A percentile compares a stretch with the other conserved stretches of the same genome.
Conservation (phyloP, 768 basidiomycete genomes). For the Serpula lacrymans region DNA sequence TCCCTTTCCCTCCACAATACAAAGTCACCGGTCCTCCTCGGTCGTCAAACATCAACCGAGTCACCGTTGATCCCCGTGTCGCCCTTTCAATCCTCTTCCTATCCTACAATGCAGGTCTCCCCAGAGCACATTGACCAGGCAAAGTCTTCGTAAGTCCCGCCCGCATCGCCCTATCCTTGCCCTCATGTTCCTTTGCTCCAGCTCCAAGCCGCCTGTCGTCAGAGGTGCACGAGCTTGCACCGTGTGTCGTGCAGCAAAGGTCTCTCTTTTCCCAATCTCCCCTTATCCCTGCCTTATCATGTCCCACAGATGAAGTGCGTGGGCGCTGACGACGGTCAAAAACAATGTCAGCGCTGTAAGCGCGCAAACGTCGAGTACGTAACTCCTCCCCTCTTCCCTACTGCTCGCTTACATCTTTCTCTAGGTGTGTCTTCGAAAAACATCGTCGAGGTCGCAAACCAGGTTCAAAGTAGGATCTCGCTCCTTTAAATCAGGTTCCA, state of each 20-base stretch:
- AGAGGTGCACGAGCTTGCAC: slow-evolving; percentile 69
- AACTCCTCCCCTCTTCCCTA: slow-evolving; percentile 11
- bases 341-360: slow-evolving; percentile 80
- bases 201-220: slow-evolving; percentile 41
- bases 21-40: slow-evolving; percentile 38
- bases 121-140: slow-evolving; percentile 26
- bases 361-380: slow-evolving; percentile 74
- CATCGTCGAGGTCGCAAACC: slow-evolving; percentile 86
- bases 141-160: slow-evolving; percentile 25
- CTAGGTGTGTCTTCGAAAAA: slow-evolving; percentile 83
- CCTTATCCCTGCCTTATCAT: slow-evolving; percentile 11
- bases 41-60: slow-evolving; percentile 39
- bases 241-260: slow-evolving; percentile 84
- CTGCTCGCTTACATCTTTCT: slow-evolving; percentile 11
- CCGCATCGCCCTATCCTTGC: slow-evolving; percentile 2
- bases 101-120: slow-evolving; percentile 25
- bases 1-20: slow-evolving; percentile 34
- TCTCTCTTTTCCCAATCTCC: slow-evolving; percentile 22
- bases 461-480: slow-evolving; percentile 70
- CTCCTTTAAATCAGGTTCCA: slow-evolving; percentile 4
- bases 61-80: slow-evolving; percentile 38
- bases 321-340: slow-evolving; percentile 80
- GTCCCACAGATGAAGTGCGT: slow-evolving; percentile 82
- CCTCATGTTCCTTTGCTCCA: slow-evolving; percentile 15
- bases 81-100: slow-evolving; percentile 12